Evolutionary conservation across 2,329 filamentous ascomycete genomes (phyloP), one percentile per base, ranked within the genome.

Genomic region (Pseudogymnoascus verrucosus): DNA sequence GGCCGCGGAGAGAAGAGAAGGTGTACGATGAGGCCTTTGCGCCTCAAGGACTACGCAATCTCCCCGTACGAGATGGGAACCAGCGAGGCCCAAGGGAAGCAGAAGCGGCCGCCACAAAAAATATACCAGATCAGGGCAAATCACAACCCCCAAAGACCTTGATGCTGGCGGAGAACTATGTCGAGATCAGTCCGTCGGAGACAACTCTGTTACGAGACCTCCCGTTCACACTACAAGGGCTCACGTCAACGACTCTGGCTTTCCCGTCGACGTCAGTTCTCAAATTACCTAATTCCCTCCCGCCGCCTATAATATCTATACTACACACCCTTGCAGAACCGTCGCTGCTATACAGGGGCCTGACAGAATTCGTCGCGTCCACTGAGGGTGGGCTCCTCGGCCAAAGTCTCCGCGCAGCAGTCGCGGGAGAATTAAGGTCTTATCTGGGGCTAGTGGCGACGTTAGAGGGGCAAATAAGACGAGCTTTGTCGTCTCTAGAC

Each of bases 361-460:
- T 99, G 0, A 85, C 91, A 12, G 81, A 83, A 3, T 99, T 96
- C 75, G 89, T 93, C 64, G 89, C 96, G 65, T 88, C 88, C 4
- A 86, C 86, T 1, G 89, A 91, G 60, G 88, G 89, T 34, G 93
- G 93, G 0, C 79, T 99, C n/a, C 83, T 99, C 4, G 90, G 88
- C 7, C 95, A 99, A 76, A 98, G 93, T 75, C 80, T 99, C 64
- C 85, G 93, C 23, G 91, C 93, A 28, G 93, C 95, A 28, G 88
- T 99, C 65, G 86, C 87, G 57, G 83, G 85, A 54, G 93, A 99
- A 75, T 80, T 99, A 40, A 87, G 92, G 57, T 91, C 92, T 3
- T 99, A 99, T 72, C 80, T 99, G 26, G 89, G 90, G 42, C 80
- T 99, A 12, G 91, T 99, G 39, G 93, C 95, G 14, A 96, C 93